Percentiles rank a stretch among this genome's conserved stretches.
Conservation (phyloP, 495 filamentous ascomycete species). For the Neurospora sp. region DNA sequence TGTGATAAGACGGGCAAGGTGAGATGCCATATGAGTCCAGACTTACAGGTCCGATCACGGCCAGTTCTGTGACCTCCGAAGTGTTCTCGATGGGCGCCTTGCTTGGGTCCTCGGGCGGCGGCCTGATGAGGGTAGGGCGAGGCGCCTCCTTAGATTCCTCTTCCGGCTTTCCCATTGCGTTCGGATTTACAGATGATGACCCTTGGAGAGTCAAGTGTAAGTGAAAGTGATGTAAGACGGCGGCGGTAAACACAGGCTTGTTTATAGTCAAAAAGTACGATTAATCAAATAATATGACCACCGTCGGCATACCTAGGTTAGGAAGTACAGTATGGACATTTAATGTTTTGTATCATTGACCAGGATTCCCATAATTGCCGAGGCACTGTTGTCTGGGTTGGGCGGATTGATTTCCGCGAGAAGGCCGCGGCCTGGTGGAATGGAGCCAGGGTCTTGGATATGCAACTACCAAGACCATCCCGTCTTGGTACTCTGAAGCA, state of each 20-base stretch:
- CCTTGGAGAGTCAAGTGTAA: neutral
- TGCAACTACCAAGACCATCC: neutral
- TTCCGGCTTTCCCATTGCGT: neutral
- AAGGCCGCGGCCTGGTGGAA: neutral
- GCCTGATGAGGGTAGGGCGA: conserved; percentile 60
- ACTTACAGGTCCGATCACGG: conserved; percentile 69
- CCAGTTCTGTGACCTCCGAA: conserved; percentile 69
- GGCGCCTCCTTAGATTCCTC: neutral
- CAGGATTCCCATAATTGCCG: neutral
- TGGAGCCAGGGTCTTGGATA: neutral
- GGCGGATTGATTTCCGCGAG: neutral
- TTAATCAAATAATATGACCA: neutral
- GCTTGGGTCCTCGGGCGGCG: conserved; percentile 58
- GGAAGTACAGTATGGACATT: neutral
- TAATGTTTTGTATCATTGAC: neutral
- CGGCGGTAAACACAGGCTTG: neutral
- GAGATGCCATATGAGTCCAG: neutral
- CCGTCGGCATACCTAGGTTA: neutral
- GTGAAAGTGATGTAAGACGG: neutral
- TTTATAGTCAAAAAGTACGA: neutral
- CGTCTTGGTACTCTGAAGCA: neutral
- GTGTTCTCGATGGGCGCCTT: conserved; percentile 81
- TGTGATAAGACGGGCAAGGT: neutral
- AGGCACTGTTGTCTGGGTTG: neutral
- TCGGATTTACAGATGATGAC: neutral